Percentiles rank a stretch among this genome's conserved stretches.
These are phyloP conservation scores for Voacanga thouarsii DNA, from an alignment of 257 asterid genomes.

Conservation along the genomic window DNA sequence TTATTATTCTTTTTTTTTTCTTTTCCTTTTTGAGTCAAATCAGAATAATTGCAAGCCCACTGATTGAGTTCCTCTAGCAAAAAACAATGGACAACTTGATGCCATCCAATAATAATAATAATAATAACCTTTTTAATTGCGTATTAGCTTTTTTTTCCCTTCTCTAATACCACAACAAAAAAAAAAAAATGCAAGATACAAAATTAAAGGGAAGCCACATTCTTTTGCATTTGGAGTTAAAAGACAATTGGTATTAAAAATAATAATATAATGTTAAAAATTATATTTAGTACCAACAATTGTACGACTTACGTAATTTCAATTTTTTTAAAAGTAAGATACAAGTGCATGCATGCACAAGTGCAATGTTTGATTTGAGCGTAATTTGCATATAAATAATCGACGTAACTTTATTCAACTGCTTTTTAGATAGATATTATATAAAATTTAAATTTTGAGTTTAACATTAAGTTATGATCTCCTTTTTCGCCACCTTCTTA, in stretches of 20 bases:
- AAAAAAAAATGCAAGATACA: not conserved
- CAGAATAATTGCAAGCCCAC: conserved; percentile 13
- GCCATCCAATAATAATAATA: too few relatives aligned
- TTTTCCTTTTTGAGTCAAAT: conserved; percentile 8
- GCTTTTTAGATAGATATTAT: too few relatives aligned
- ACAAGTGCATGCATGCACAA: not conserved
- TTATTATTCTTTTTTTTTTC: not conserved
- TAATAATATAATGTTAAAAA: too few relatives aligned
- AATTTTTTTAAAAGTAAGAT: not conserved
- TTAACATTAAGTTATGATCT: too few relatives aligned
- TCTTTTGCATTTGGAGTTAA: not conserved
- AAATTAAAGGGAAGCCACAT: not conserved
- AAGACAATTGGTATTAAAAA: too few relatives aligned
- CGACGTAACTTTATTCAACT: too few relatives aligned
- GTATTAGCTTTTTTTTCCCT: not conserved
- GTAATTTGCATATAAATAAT: too few relatives aligned
- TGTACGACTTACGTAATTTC: too few relatives aligned
- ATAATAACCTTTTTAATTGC: not conserved
- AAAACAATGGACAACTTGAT: not conserved
- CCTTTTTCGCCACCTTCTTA: too few relatives aligned
- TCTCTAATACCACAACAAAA: not conserved
- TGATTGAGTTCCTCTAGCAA: not conserved
- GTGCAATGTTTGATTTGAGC: too few relatives aligned
- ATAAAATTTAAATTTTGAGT: too few relatives aligned
- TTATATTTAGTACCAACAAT: too few relatives aligned